Conservation (phyloP, 1,284 basidiomycete species). For the Boletus mariae region DNA sequence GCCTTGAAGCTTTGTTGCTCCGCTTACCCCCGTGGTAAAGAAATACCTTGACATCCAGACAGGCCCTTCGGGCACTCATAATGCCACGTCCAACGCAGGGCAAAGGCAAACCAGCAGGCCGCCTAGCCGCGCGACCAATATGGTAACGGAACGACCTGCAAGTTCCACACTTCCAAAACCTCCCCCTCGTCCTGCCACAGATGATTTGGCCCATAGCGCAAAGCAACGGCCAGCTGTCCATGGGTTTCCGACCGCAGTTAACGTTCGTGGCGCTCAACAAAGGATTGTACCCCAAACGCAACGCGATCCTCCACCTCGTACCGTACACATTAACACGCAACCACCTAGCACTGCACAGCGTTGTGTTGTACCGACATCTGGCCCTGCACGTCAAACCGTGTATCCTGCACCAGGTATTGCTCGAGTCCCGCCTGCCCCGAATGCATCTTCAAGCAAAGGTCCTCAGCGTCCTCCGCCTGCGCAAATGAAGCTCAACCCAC, state of each 20-base stretch:
- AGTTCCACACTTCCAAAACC: constrained; percentile 12
- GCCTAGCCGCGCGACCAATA: constrained; percentile 22
- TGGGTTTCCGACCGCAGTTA: background rate
- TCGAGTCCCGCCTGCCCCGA: constrained; percentile 9
- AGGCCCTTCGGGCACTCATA: constrained; percentile 11
- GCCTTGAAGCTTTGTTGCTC: constrained; percentile 59
- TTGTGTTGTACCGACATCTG: constrained; percentile 15
- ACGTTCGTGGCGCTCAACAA: constrained; percentile 15
- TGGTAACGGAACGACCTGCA: constrained; percentile 13
- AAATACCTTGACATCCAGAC: constrained; percentile 71
- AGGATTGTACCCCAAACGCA: constrained; percentile 20
- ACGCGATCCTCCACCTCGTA: constrained; percentile 16
- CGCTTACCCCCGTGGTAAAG: constrained; percentile 71
- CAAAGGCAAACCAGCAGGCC: constrained; percentile 26
- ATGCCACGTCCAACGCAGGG: background rate
- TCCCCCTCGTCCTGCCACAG: constrained; percentile 6
- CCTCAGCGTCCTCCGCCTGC: constrained; percentile 28
- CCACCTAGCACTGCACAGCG: constrained; percentile 23
- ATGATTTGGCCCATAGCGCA: background rate
- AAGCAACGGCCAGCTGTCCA: constrained; percentile 10
- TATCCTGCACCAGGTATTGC: constrained; percentile 6
- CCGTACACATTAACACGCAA: constrained; percentile 17
- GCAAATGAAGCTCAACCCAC: constrained; percentile 26
- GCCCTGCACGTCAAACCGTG: constrained; percentile 9
- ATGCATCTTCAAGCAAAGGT: constrained; percentile 14